A percentile compares a stretch with the other conserved stretches of the same genome.
These are phyloP conservation scores for Globisporangium spiculum DNA, from an alignment of 352 stramenopile species.

Conservation along the genomic window DNA sequence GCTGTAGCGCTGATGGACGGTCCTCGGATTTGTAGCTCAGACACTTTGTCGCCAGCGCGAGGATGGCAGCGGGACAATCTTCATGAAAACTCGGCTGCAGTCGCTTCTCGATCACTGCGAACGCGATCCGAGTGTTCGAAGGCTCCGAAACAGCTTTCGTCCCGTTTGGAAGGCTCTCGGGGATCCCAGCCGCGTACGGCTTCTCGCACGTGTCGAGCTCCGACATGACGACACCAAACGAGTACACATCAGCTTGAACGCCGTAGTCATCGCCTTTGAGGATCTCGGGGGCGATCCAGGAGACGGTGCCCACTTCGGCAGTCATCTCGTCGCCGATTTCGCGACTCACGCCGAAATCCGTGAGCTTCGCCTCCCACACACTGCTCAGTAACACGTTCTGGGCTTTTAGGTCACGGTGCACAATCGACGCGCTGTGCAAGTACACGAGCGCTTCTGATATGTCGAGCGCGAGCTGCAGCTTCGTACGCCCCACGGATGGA, in stretches of 20 bases:
- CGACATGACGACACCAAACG: conserved; percentile 49
- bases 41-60: conserved; percentile 25
- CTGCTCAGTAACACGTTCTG: conserved; percentile 55
- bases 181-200: conserved; percentile 34
- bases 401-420: conserved; percentile 60
- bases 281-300: conserved; percentile 57
- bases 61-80: conserved; percentile 31
- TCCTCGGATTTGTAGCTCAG: conserved; percentile 11
- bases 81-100: conserved; percentile 34
- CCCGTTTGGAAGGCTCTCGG: conserved; percentile 1
- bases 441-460: conserved; percentile 29
- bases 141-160: conserved; percentile 16
- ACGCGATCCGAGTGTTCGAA: conserved; percentile 39
- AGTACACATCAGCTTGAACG: conserved; percentile 55
- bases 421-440: conserved; percentile 32
- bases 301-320: conserved; percentile 48
- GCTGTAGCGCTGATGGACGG: conserved; percentile 6
- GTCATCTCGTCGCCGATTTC: conserved; percentile 33
- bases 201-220: conserved; percentile 48
- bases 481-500: conserved; percentile 1
- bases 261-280: conserved; percentile 46
- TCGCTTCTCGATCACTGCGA: conserved; percentile 40
- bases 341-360: conserved; percentile 36
- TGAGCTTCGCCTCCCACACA: conserved; percentile 23
- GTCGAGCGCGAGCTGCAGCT: conserved; percentile 24